Percentiles rank a stretch among this genome's conserved stretches.
These are phyloP conservation scores for Alternaria angustiovoidea DNA, from an alignment of 2,329 filamentous ascomycete genomes.

Conservation along the genomic window DNA sequence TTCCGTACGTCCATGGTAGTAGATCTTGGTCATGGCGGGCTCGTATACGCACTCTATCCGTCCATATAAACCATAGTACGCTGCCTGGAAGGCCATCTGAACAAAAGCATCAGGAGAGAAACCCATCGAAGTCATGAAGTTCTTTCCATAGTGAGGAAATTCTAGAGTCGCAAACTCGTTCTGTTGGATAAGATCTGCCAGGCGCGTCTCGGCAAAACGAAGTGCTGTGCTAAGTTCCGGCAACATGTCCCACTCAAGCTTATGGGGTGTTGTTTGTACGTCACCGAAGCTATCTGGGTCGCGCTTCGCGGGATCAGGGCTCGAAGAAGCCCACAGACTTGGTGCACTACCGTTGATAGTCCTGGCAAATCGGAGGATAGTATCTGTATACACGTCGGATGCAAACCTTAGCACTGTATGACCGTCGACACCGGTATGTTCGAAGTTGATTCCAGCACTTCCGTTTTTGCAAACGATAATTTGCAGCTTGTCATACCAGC, in stretches of 20 bases:
- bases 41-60: constrained; percentile 95
- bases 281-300: constrained; percentile 92
- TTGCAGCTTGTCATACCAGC: constrained; percentile 99
- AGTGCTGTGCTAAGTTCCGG: constrained; percentile 90
- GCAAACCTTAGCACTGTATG: constrained; percentile 97
- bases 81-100: constrained; percentile 98
- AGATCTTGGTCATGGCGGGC: constrained; percentile 97
- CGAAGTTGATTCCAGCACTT: constrained; percentile 98
- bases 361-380: constrained; percentile 91
- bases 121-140: constrained; percentile 96
- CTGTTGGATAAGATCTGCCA: constrained; percentile 94
- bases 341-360: constrained; percentile 95
- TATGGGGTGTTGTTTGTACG: constrained; percentile 91
- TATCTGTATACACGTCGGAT: constrained; percentile 96
- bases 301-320: constrained; percentile 90
- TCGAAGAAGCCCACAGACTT: constrained; percentile 87
- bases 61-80: constrained; percentile 96
- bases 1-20: constrained; percentile 91
- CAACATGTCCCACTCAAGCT: constrained; percentile 96
- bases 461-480: constrained; percentile 99
- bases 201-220: constrained; percentile 91
- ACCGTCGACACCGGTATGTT: constrained; percentile 96
- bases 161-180: constrained; percentile 95
- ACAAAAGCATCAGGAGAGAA: constrained; percentile 98
- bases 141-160: constrained; percentile 90